phyloP scores from a whole-genome alignment of 192 early-diverging fungal genomes.

The Lobulomyces angularis region DNA sequence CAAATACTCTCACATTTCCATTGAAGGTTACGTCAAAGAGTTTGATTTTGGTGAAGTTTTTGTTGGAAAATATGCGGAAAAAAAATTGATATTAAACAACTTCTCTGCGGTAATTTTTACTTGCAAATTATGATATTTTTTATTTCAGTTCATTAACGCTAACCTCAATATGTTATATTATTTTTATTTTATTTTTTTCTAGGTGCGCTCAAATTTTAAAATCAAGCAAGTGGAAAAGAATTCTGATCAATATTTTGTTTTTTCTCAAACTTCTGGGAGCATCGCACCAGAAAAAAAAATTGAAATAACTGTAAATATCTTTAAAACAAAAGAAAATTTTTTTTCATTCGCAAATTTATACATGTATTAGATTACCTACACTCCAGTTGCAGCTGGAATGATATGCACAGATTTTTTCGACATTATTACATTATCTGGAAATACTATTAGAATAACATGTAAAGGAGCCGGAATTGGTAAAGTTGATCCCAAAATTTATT shows the following conservation, averaged over 20 bases:
- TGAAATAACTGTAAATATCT: constrained; percentile 25
- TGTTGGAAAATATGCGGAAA: constrained; percentile 28
- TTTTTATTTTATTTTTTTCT: not conserved
- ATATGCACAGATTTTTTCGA: constrained; percentile 41
- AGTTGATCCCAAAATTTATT: constrained; percentile 5
- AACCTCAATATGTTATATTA: too few species aligned
- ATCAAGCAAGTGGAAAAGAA: constrained; percentile 28
- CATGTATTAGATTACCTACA: constrained; percentile 23
- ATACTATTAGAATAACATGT: constrained; percentile 29
- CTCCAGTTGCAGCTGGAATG: constrained; percentile 31
- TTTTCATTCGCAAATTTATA: not conserved
- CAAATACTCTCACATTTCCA: constrained; percentile 39
- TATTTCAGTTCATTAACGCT: not conserved
- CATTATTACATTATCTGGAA: constrained; percentile 44
- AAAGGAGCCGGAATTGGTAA: constrained; percentile 28
- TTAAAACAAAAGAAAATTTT: not conserved
- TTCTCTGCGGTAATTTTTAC: constrained; percentile 21
- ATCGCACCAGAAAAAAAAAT: constrained; percentile 13
- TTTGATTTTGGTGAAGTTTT: constrained; percentile 46
- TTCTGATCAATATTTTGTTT: constrained; percentile 31
- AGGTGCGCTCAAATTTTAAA: constrained; percentile 41
- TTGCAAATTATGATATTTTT: not conserved
- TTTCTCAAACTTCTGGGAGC: constrained; percentile 21
- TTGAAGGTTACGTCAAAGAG: constrained; percentile 12
- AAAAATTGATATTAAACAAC: constrained; percentile 27